phyloP scores from a whole-genome alignment of 768 basidiomycete species.

The Kwoniella heveanensis region DNA sequence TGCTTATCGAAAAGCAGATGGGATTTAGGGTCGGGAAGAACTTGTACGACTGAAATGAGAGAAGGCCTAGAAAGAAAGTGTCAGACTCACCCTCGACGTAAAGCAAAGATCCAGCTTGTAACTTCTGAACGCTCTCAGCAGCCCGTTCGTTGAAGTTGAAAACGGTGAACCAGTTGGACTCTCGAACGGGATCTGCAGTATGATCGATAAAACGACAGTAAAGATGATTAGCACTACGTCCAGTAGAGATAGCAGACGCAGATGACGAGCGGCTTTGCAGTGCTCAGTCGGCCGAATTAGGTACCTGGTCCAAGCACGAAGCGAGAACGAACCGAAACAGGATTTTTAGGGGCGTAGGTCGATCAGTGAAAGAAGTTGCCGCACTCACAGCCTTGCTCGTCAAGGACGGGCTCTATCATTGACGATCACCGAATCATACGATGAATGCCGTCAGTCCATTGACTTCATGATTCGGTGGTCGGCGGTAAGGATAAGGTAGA shows the following conservation, averaged over 20 bases:
- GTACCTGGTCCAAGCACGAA: too few relatives aligned
- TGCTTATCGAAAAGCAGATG: too few relatives aligned
- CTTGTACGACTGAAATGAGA: too few relatives aligned
- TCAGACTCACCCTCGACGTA: constrained; percentile 29
- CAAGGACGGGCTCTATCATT: constrained; percentile 19
- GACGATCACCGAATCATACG: too few relatives aligned
- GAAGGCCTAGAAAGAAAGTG: too few relatives aligned
- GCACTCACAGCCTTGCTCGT: constrained; percentile 29
- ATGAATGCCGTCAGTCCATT: too few relatives aligned
- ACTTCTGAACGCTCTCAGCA: constrained; percentile 16
- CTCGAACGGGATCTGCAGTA: constrained; percentile 27
- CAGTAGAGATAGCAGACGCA: not conserved
- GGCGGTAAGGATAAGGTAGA: not conserved
- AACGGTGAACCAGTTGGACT: constrained; percentile 31
- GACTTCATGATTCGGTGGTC: too few relatives aligned
- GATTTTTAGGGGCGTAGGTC: not conserved
- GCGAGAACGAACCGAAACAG: too few relatives aligned
- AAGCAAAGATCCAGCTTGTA: constrained; percentile 25
- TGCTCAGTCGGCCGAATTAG: too few relatives aligned
- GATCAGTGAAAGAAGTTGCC: not conserved
- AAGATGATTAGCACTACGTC: not conserved
- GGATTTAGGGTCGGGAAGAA: too few relatives aligned
- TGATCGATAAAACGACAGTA: too few relatives aligned
- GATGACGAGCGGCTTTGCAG: too few relatives aligned
- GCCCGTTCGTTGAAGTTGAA: constrained; percentile 25